phyloP scores from a whole-genome alignment of 495 filamentous ascomycete genomes.

The Bacidia gigantensis region DNA sequence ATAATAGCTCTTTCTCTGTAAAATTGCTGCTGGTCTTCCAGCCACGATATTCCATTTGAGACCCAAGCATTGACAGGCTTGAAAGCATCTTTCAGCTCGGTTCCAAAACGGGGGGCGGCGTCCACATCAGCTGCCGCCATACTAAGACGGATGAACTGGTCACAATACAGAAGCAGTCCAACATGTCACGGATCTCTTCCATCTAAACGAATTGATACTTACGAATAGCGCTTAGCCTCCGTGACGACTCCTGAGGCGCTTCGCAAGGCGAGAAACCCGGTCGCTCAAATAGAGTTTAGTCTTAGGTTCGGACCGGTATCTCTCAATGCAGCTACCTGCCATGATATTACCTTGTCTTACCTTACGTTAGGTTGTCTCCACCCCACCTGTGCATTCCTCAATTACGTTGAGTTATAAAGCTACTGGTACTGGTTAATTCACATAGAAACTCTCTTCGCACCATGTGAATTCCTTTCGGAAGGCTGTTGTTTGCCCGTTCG shows the following conservation, averaged over 20 bases:
- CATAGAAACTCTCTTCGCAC: too few relatives aligned
- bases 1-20: slow-evolving; percentile 87
- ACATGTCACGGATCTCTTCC: too few relatives aligned
- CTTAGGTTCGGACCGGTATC: background rate
- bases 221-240: background rate
- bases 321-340: background rate
- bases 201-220: too few relatives aligned
- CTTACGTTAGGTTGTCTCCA: too few relatives aligned
- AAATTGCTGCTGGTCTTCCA: slow-evolving; percentile 93
- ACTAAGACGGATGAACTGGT: slow-evolving; percentile 20
- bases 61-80: slow-evolving; percentile 90
- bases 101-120: slow-evolving; percentile 66
- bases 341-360: too few relatives aligned
- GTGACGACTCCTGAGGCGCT: background rate
- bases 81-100: slow-evolving; percentile 92
- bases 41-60: slow-evolving; percentile 74
- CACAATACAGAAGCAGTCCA: too few relatives aligned
- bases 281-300: background rate
- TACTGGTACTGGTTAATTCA: too few relatives aligned
- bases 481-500: too few relatives aligned
- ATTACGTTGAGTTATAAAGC: too few relatives aligned
- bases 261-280: background rate
- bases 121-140: slow-evolving; percentile 24
- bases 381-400: too few relatives aligned
- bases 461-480: too few relatives aligned